These are phyloP conservation scores for Trypanosoma vivax DNA, from an alignment of 208 protist genomes.

Conservation along the genomic window DNA sequence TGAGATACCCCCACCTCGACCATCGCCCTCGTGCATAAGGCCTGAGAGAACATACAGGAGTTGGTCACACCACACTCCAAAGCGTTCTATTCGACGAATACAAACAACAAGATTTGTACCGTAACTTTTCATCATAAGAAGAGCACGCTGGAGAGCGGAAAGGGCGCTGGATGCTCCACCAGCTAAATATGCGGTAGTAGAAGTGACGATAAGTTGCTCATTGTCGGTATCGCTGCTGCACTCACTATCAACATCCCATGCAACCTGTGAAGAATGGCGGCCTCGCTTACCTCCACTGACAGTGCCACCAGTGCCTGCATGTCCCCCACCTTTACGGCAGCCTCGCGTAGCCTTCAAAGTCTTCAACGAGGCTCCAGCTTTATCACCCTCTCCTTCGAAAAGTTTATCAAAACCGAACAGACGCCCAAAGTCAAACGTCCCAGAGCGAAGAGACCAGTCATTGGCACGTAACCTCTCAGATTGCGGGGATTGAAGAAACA, in stretches of 20 bases:
- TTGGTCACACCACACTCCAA: slow-evolving; percentile 77
- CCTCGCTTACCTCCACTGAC: neutral
- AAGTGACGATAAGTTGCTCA: slow-evolving; percentile 33
- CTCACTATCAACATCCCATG: slow-evolving; percentile 2
- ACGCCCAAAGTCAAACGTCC: slow-evolving; percentile 70
- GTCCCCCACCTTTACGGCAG: neutral
- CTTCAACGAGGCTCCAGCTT: neutral
- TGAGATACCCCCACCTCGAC: slow-evolving; percentile 43
- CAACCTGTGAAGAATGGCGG: neutral
- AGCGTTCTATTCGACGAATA: slow-evolving; percentile 64
- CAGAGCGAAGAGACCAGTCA: slow-evolving; percentile 48
- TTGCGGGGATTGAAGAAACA: slow-evolving; percentile 51
- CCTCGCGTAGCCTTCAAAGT: neutral
- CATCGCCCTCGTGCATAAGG: slow-evolving; percentile 79
- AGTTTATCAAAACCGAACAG: slow-evolving; percentile 61
- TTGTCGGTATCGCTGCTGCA: slow-evolving; percentile 12
- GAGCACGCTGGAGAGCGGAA: slow-evolving; percentile 62
- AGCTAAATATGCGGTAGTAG: slow-evolving; percentile 43
- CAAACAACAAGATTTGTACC: slow-evolving; percentile 65
- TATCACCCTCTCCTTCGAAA: slow-evolving; percentile 10
- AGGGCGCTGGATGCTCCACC: slow-evolving; percentile 63
- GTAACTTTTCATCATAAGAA: slow-evolving; percentile 60
- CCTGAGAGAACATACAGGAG: slow-evolving; percentile 79
- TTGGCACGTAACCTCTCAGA: slow-evolving; percentile 35
- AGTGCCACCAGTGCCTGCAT: neutral